Conservation (phyloP, 2,329 filamentous ascomycete species). For the Drechslerella coelobrocha region DNA sequence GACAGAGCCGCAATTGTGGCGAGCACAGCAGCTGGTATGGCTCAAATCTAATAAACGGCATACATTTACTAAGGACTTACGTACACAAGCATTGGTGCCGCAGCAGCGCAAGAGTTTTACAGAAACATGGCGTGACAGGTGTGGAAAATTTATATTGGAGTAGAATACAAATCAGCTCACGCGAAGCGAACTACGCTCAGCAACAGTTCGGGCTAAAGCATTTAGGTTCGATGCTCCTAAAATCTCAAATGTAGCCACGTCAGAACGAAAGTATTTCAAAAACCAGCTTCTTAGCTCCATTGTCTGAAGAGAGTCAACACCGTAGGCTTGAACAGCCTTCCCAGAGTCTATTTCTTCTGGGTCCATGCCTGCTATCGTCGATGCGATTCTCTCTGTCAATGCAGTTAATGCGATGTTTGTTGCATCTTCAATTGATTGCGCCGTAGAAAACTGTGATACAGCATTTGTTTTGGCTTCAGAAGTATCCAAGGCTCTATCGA, state of each 20-base stretch:
- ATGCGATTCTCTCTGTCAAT: conserved; percentile 12
- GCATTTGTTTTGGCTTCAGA: conserved; percentile 3
- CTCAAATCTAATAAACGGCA: no score
- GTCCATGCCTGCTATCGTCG: conserved; percentile 18
- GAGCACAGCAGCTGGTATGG: no score
- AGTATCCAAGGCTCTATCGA: not conserved
- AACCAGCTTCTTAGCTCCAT: conserved; percentile 36
- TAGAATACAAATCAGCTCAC: no score
- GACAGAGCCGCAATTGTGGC: no score
- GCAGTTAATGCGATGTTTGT: conserved; percentile 9
- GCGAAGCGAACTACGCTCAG: conserved; percentile 12
- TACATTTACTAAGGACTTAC: no score
- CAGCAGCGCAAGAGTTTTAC: no score
- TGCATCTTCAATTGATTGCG: conserved; percentile 21
- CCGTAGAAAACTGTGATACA: conserved; percentile 5
- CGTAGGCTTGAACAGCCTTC: conserved; percentile 21
- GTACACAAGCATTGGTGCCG: no score
- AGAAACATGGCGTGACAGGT: no score
- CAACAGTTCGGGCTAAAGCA: conserved; percentile 9
- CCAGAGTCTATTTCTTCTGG: conserved; percentile 23
- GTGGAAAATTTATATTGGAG: no score
- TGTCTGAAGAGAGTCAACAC: conserved; percentile 23
- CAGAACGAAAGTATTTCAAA: conserved; percentile 13
- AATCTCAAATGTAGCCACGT: conserved; percentile 22
- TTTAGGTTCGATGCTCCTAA: conserved; percentile 23